Conservation (phyloP, 1,284 basidiomycete genomes). For the Pisolithus thermaeus region DNA sequence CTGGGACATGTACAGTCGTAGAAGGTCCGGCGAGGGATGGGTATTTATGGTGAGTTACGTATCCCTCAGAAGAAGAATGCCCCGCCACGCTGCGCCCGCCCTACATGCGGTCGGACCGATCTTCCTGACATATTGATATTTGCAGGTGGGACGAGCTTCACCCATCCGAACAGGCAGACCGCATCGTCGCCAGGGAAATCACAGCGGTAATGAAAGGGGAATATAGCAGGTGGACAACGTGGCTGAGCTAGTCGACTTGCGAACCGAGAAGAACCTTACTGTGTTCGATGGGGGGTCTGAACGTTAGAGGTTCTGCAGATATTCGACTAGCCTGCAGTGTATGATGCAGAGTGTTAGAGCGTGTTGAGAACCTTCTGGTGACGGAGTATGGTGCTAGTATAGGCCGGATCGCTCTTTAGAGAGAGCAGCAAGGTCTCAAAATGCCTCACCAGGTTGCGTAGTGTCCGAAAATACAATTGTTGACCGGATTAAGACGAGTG, state of each 20-base stretch:
- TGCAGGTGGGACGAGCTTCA: constrained; percentile 28
- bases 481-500: too few species aligned
- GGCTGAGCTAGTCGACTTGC: constrained; percentile 19
- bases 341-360: too few species aligned
- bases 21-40: constrained; percentile 26
- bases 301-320: too few species aligned
- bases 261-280: neutral
- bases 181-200: constrained; percentile 28
- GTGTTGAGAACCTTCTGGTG: too few species aligned
- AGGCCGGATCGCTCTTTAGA: too few species aligned
- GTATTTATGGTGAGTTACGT: constrained; percentile 27
- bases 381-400: too few species aligned
- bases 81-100: too few species aligned
- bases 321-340: too few species aligned
- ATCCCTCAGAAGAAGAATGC: neutral
- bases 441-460: too few species aligned
- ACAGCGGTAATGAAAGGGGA: constrained; percentile 20
- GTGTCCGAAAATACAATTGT: too few species aligned
- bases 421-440: too few species aligned
- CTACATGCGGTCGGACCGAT: too few species aligned
- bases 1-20: constrained; percentile 21
- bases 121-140: neutral
- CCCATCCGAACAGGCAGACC: constrained; percentile 29
- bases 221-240: constrained; percentile 22
- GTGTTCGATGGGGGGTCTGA: neutral